phyloP scores from a whole-genome alignment of 768 basidiomycete species.

The Suillus americanus region DNA sequence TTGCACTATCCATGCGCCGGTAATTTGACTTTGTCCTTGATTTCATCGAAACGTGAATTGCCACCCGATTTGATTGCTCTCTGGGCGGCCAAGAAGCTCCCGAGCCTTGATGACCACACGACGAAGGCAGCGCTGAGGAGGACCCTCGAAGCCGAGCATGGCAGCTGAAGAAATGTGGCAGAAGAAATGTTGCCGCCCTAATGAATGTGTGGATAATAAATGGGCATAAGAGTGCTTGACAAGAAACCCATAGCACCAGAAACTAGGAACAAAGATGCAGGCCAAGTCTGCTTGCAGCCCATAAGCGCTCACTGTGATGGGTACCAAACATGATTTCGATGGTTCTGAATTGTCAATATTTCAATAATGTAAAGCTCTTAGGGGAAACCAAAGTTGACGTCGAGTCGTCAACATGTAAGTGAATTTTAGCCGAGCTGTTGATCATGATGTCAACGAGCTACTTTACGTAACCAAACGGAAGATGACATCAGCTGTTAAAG shows the following conservation, averaged over 20 bases:
- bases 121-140: slow-evolving; percentile 55
- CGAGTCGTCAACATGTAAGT: no score
- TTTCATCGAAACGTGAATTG: slow-evolving; percentile 64
- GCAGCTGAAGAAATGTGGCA: slow-evolving; percentile 45
- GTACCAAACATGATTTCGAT: slow-evolving; percentile 34
- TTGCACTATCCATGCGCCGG: slow-evolving; percentile 62
- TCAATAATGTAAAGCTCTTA: not conserved
- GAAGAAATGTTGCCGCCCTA: slow-evolving; percentile 41
- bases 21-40: slow-evolving; percentile 45
- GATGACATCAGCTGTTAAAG: slow-evolving; percentile 2
- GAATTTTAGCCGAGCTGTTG: not conserved
- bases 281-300: slow-evolving; percentile 54
- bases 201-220: slow-evolving; percentile 61
- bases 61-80: slow-evolving; percentile 53
- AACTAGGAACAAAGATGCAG: slow-evolving; percentile 62
- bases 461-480: not conserved
- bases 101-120: slow-evolving; percentile 64
- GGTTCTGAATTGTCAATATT: not conserved
- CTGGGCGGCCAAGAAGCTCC: slow-evolving; percentile 55
- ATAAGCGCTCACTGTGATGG: slow-evolving; percentile 48
- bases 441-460: not conserved
- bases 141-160: slow-evolving; percentile 45
- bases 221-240: slow-evolving; percentile 55
- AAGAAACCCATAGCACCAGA: slow-evolving; percentile 67
- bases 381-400: no score